phyloP scores from a whole-genome alignment of 208 protist species.

The Angomonas deanei region DNA sequence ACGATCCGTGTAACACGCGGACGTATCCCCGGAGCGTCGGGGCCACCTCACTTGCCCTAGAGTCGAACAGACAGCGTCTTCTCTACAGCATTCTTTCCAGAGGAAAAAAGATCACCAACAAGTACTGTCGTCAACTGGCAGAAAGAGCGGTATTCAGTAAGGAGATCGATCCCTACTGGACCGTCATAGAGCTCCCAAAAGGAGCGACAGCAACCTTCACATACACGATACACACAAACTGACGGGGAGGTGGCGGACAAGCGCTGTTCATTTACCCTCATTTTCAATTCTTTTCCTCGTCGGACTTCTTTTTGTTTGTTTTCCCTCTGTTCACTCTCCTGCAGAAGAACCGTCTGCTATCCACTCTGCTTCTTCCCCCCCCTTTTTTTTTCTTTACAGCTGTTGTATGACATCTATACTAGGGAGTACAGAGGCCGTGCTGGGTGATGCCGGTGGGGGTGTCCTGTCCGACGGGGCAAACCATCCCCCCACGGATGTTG shows the following conservation, averaged over 20 bases:
- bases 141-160: conserved; percentile 27
- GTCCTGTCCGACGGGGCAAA: background rate
- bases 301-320: no score
- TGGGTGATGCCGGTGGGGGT: background rate
- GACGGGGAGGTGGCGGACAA: background rate
- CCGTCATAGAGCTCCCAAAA: conserved; percentile 17
- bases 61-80: conserved; percentile 6
- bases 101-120: conserved; percentile 36
- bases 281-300: no score
- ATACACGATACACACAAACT: conserved; percentile 3
- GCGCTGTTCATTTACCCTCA: no score
- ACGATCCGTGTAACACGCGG: background rate
- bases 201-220: conserved; percentile 15
- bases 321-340: no score
- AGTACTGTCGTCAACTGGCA: conserved; percentile 38
- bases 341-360: no score
- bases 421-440: background rate
- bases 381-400: background rate
- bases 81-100: conserved; percentile 32
- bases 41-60: background rate
- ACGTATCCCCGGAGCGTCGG: background rate
- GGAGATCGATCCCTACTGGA: conserved; percentile 40
- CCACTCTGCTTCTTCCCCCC: background rate
- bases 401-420: background rate
- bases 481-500: background rate